phyloP scores from a whole-genome alignment of 331 rosid genomes.

The Spiraea crenata region DNA sequence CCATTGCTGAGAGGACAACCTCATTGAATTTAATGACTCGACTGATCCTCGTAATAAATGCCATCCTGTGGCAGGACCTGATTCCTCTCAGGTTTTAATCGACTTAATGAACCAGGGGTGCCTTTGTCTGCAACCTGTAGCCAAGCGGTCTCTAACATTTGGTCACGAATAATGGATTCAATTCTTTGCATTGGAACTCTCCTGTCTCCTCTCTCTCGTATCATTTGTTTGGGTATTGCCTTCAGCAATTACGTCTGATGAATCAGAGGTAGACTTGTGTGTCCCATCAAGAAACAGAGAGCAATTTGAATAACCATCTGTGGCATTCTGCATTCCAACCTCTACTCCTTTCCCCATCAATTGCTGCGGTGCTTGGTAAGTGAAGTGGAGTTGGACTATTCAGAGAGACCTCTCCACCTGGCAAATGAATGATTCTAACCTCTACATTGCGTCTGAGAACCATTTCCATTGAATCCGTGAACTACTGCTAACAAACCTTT shows the following conservation, averaged over 20 bases:
- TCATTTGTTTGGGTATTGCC: slow-evolving; percentile 42
- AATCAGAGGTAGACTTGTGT: slow-evolving; percentile 47
- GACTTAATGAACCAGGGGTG: slow-evolving; percentile 83
- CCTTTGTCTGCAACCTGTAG: slow-evolving; percentile 89
- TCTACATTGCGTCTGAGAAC: slow-evolving; percentile 88
- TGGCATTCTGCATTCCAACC: slow-evolving; percentile 40
- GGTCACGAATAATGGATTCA: slow-evolving; percentile 95
- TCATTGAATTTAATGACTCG: slow-evolving; percentile 55
- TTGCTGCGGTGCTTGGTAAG: slow-evolving; percentile 20
- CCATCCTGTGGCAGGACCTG: slow-evolving; percentile 96
- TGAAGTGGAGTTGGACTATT: slow-evolving; percentile 50
- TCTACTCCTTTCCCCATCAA: slow-evolving; percentile 46
- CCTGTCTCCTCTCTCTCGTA: slow-evolving; percentile 47
- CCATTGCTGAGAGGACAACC: slow-evolving; percentile 68
- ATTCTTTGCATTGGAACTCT: slow-evolving; percentile 90
- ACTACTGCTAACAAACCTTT: slow-evolving; percentile 92
- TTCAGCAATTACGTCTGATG: slow-evolving; percentile 59
- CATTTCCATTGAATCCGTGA: slow-evolving; percentile 90
- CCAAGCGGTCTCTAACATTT: slow-evolving; percentile 98
- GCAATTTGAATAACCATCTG: slow-evolving; percentile 48
- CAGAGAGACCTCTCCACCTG: slow-evolving; percentile 59
- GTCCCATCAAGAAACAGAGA: slow-evolving; percentile 53
- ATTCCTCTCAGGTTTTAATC: slow-evolving; percentile 90
- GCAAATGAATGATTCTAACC: slow-evolving; percentile 83
- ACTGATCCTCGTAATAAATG: slow-evolving; percentile 51